Conservation (phyloP, 2,329 filamentous ascomycete genomes). For the Colletotrichum shisoi region DNA sequence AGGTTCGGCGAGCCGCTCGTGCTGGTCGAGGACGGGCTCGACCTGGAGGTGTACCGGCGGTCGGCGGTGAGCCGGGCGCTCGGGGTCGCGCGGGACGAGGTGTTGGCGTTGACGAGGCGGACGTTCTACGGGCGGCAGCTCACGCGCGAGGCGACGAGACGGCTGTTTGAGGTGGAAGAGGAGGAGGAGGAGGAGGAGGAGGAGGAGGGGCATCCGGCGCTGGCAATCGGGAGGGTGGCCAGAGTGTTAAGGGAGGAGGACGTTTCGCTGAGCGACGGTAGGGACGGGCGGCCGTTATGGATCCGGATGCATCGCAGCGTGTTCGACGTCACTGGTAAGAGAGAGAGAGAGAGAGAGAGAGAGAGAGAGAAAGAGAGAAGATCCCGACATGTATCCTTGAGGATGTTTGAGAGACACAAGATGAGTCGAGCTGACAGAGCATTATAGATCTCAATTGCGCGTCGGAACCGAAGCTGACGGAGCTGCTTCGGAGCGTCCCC, state of each 20-base stretch:
- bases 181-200: too few species aligned
- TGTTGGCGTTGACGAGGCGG: neutral
- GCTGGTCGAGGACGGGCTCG: constrained; percentile 5
- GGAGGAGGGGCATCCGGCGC: neutral
- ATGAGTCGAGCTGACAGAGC: neutral
- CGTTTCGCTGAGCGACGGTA: constrained; percentile 19
- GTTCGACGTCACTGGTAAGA: constrained; percentile 37
- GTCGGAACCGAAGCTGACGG: neutral
- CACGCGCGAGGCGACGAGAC: neutral
- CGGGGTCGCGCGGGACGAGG: neutral
- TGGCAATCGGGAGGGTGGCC: constrained; percentile 16
- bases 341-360: too few species aligned
- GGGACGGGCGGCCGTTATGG: constrained; percentile 16
- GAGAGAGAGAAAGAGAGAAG: too few species aligned
- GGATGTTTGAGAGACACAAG: too few species aligned
- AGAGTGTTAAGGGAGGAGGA: constrained; percentile 20
- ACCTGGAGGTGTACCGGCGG: constrained; percentile 18
- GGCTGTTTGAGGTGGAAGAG: neutral
- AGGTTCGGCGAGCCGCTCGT: constrained; percentile 8
- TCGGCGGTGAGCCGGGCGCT: neutral
- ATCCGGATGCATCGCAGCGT: constrained; percentile 15
- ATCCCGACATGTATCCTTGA: too few species aligned
- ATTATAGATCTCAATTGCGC: neutral
- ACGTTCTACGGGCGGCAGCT: constrained; percentile 19
- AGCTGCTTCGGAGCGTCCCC: constrained; percentile 8